Base-by-base conservation (phyloP, 164 flowering plant genomes). In the Nymphaea colorata region DNA sequence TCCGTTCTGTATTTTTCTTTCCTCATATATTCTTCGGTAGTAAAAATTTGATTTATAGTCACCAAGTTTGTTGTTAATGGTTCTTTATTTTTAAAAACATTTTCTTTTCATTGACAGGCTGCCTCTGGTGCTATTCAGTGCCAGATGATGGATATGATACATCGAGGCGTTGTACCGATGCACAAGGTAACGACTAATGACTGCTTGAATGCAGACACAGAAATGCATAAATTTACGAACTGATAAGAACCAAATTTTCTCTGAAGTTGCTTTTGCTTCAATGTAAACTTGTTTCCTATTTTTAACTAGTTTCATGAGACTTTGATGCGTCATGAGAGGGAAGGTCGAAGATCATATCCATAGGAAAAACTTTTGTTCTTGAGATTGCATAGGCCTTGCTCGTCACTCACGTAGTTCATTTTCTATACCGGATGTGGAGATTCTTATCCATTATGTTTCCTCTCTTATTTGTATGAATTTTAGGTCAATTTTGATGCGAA, bases 111-210 rank as follows among this genome's bases (percentile, higher is more conserved):
- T 25, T 25, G 36, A 25, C 71, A 92, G 98, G 98, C 93, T 74
- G 93, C 95, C 43, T 88, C 96, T 25, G 98, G 98, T 69, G 96
- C 96, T 69, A 86, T 88, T 57, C 98, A 90, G 61, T 92, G 98
- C 72, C 98, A 92, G 79, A 78, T 92, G 93, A 82, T 92, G 76
- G 98, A 92, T 76, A 86, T 87, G 91, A 85, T 83, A 15, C 77
- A 84, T 76, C 93, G 95, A 15, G 98, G 98, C 67, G 79, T 80
- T 69, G 98, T 92, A 73, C 95, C 98, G 53, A 90, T 92, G 95
- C 96, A 92, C 79, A 92, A 90, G 93, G 98, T 91, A 1, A 25
- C 36, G 36, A 25, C 36, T 25, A 25, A 25, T 25, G 36, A 25
- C 36, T 25, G 36, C 36, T 25, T 25, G 36, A 25, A 25, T 25